Evolutionary conservation across 2,329 filamentous ascomycete genomes (phyloP).

Genomic region (Hypoxylon sp.): DNA sequence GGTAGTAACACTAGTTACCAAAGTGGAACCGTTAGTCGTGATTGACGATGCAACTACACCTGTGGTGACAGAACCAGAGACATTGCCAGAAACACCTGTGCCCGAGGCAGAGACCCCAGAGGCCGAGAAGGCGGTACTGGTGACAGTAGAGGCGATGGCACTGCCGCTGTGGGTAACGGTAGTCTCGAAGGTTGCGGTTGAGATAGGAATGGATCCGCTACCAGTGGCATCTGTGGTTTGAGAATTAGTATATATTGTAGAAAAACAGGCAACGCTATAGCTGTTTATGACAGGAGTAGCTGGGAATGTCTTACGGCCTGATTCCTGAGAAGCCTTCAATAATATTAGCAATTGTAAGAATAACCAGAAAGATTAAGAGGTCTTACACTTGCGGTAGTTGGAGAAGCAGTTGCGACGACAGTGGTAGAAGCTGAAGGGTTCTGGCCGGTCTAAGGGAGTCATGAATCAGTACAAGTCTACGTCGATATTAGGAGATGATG

Average conservation of each 20-base stretch:
- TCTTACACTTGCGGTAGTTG: slow-evolving; percentile 32
- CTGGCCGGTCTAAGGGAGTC: slow-evolving; percentile 25
- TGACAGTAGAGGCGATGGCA: slow-evolving; percentile 36
- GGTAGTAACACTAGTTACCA: slow-evolving; percentile 44
- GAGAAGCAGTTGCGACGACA: slow-evolving; percentile 35
- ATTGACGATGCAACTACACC: slow-evolving; percentile 45
- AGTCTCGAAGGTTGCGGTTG: slow-evolving; percentile 37
- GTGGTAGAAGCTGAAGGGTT: slow-evolving; percentile 36
- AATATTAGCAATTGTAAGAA: slow-evolving; percentile 25
- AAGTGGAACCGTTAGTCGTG: slow-evolving; percentile 44
- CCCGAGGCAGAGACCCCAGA: slow-evolving; percentile 37
- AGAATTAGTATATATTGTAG: slow-evolving; percentile 27
- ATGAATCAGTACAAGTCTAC: slow-evolving; percentile 17
- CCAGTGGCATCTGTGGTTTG: slow-evolving; percentile 16
- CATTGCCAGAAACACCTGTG: slow-evolving; percentile 38
- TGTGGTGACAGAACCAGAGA: slow-evolving; percentile 43
- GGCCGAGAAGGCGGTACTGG: slow-evolving; percentile 48
- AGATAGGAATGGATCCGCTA: slow-evolving; percentile 28
- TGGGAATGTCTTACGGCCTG: slow-evolving; percentile 28
- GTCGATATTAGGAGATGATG: background rate
- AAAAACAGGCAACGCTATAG: slow-evolving; percentile 41
- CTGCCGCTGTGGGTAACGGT: slow-evolving; percentile 36
- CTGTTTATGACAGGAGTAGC: slow-evolving; percentile 36
- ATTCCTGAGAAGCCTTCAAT: slow-evolving; percentile 26
- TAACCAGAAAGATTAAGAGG: background rate